phyloP scores from a whole-genome alignment of 495 filamentous ascomycete species.

The Aspergillus heteromorphus region DNA sequence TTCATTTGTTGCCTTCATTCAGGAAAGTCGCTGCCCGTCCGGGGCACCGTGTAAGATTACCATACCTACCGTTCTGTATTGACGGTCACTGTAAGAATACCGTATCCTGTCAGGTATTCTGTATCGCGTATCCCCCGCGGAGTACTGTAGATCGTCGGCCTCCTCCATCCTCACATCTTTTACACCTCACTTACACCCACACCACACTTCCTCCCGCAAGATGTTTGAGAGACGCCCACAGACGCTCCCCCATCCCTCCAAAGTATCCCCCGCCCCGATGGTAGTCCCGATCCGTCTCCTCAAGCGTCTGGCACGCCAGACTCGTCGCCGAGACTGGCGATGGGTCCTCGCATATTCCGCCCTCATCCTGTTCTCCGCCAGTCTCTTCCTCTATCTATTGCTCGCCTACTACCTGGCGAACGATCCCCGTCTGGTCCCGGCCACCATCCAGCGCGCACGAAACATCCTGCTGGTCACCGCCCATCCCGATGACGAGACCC shows the following conservation, averaged over 20 bases:
- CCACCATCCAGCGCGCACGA: constrained; percentile 2
- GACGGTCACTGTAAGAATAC: background rate
- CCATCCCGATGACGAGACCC: constrained; percentile 11
- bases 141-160: too few relatives aligned
- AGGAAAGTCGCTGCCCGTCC: too few relatives aligned
- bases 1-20: too few relatives aligned
- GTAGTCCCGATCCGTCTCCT: background rate
- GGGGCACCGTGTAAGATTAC: too few relatives aligned
- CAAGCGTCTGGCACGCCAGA: background rate
- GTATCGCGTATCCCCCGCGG: background rate
- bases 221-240: background rate
- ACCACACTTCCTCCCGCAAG: too few relatives aligned
- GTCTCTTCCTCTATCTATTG: constrained; percentile 1
- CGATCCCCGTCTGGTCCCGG: constrained; percentile 6
- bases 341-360: background rate
- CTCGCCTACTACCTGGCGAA: constrained; percentile 9
- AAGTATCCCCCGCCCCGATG: background rate
- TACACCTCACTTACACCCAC: too few relatives aligned
- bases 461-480: constrained; percentile 9
- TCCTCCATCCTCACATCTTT: too few relatives aligned
- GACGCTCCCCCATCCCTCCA: background rate
- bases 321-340: background rate
- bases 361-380: background rate
- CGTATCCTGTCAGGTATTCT: background rate
- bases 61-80: too few relatives aligned